A percentile compares a stretch with the other conserved stretches of the same genome.
These are phyloP conservation scores for Flaveria floridana DNA, from an alignment of 140 eudicot species.

Conservation along the genomic window DNA sequence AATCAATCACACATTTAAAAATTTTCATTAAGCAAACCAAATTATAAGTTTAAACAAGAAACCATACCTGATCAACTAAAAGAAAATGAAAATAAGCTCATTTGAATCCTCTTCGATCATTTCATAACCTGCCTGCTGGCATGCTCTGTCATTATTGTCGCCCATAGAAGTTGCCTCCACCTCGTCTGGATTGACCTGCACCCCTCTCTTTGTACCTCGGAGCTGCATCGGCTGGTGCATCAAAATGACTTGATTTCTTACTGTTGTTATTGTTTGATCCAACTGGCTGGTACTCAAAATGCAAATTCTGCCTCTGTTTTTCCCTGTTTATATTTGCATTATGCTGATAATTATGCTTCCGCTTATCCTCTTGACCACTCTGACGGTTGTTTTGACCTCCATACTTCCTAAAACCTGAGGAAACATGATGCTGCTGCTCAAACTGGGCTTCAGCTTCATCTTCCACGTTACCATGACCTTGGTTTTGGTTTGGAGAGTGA, in stretches of 20 bases:
- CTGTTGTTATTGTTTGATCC: conserved; percentile 47
- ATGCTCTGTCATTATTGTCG: conserved; percentile 37
- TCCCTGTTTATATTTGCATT: conserved; percentile 48
- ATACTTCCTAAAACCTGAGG: conserved; percentile 51
- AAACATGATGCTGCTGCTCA: conserved; percentile 34
- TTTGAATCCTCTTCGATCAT: conserved; percentile 24
- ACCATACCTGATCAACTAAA: conserved; percentile 35
- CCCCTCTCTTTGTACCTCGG: conserved; percentile 56
- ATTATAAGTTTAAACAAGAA: not conserved
- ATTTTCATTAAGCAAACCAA: not conserved
- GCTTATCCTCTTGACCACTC: conserved; percentile 50
- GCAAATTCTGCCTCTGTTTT: conserved; percentile 60
- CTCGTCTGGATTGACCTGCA: conserved; percentile 52
- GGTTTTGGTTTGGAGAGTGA: conserved; percentile 31
- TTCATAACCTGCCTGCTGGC: conserved; percentile 30
- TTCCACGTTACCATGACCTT: conserved; percentile 17
- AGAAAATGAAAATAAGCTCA: conserved; percentile 13
- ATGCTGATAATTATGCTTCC: conserved; percentile 38
- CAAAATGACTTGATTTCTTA: conserved; percentile 37
- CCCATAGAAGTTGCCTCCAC: conserved; percentile 62
- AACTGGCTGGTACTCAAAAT: conserved; percentile 87
- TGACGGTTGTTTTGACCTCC: conserved; percentile 52
- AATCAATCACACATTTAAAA: conserved; percentile 16
- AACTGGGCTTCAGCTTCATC: conserved; percentile 37
- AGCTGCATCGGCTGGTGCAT: conserved; percentile 48